phyloP scores from a whole-genome alignment of 495 filamentous ascomycete genomes.

The Aspergillus coremiiformis region DNA sequence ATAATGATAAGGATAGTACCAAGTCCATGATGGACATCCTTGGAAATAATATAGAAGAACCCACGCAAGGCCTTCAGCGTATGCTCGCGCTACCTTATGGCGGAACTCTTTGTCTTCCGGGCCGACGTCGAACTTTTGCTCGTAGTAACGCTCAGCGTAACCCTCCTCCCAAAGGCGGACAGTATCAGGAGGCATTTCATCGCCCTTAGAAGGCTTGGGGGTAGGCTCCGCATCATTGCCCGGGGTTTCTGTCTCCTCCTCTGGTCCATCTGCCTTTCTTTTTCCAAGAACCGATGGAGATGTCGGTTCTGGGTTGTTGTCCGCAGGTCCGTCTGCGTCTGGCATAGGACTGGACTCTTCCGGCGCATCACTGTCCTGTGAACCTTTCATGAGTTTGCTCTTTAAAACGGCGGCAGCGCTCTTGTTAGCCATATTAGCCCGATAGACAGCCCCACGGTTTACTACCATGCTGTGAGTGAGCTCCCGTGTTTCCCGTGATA shows the following conservation, averaged over 20 bases:
- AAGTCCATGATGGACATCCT: constrained; percentile 95
- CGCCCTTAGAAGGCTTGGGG: constrained; percentile 28
- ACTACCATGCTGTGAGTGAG: constrained; percentile 84
- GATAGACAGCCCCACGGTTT: constrained; percentile 65
- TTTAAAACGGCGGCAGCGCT: constrained; percentile 88
- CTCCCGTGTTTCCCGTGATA: constrained; percentile 52
- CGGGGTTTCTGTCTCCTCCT: constrained; percentile 52
- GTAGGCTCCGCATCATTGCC: constrained; percentile 20
- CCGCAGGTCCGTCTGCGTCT: constrained; percentile 15
- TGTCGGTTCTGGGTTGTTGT: constrained; percentile 20
- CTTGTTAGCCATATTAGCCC: constrained; percentile 83
- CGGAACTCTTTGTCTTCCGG: constrained; percentile 78
- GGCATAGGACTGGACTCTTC: constrained; percentile 13
- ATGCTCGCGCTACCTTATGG: constrained; percentile 82
- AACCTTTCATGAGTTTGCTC: constrained; percentile 58
- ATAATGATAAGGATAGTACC: constrained; percentile 99
- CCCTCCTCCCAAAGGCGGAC: constrained; percentile 93
- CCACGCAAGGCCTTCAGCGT: constrained; percentile 97
- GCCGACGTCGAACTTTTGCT: constrained; percentile 90
- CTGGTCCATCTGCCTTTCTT: constrained; percentile 54
- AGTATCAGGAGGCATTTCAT: constrained; percentile 64
- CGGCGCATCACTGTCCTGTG: constrained; percentile 15
- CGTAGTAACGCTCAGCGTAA: constrained; percentile 92
- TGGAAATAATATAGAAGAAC: constrained; percentile 98
- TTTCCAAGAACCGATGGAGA: constrained; percentile 50